Conservation (phyloP, 495 filamentous ascomycete genomes). For the Neurospora sp. region DNA sequence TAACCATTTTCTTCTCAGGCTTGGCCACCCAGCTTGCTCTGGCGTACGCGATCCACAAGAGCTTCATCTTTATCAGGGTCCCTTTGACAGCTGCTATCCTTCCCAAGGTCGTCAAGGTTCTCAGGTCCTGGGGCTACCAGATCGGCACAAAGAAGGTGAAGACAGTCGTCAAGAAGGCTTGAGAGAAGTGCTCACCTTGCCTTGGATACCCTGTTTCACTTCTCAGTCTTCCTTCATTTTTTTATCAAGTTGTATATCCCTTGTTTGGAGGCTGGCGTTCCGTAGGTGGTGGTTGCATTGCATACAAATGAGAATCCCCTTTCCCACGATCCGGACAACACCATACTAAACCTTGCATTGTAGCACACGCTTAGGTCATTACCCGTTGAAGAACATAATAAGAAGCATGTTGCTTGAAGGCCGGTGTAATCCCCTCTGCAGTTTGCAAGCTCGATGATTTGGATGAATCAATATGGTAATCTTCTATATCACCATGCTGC, state of each 20-base stretch:
- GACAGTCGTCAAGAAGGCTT: neutral
- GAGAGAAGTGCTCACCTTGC: neutral
- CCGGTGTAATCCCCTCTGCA: neutral
- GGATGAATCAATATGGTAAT: neutral
- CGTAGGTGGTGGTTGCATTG: slow-evolving; percentile 4
- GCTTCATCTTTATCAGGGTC: slow-evolving; percentile 89
- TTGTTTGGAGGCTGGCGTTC: slow-evolving; percentile 4
- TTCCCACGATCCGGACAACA: neutral
- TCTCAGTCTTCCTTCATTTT: neutral
- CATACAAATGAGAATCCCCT: slow-evolving; percentile 6
- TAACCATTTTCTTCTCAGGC: slow-evolving; percentile 19
- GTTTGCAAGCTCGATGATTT: neutral
- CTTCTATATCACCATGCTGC: neutral
- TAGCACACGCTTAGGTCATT: neutral
- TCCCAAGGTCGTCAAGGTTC: slow-evolving; percentile 80
- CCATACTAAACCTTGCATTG: neutral
- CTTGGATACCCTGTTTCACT: neutral
- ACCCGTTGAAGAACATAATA: neutral
- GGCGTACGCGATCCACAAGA: slow-evolving; percentile 96
- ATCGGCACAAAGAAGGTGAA: slow-evolving; percentile 37
- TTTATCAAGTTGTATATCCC: neutral
- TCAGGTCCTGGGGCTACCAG: slow-evolving; percentile 71
- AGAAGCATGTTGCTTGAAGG: neutral
- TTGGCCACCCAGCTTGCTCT: slow-evolving; percentile 76
- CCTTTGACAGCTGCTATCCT: slow-evolving; percentile 82